phyloP scores from a whole-genome alignment of 2,329 filamentous ascomycete species.

The Curvularia sp. region DNA sequence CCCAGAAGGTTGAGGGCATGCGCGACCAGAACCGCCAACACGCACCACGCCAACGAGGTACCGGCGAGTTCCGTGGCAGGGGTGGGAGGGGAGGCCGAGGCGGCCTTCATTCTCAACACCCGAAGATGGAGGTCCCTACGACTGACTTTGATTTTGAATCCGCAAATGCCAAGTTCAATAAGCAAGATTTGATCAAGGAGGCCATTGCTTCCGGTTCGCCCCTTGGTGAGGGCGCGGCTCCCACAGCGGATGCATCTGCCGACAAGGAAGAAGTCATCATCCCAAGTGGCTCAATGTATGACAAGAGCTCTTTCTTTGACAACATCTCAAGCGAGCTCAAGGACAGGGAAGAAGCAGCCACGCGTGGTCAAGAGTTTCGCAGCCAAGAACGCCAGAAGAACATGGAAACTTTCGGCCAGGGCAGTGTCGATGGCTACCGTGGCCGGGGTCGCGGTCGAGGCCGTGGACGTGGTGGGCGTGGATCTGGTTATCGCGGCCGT shows the following conservation, averaged over 20 bases:
- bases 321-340: conserved; percentile 95
- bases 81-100: conserved; percentile 58
- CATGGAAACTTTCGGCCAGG: conserved; percentile 96
- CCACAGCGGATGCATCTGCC: conserved; percentile 46
- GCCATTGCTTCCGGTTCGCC: conserved; percentile 81
- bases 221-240: conserved; percentile 54
- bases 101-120: conserved; percentile 45
- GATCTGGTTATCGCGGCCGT: conserved; percentile 55
- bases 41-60: conserved; percentile 56
- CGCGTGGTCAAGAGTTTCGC: conserved; percentile 81
- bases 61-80: conserved; percentile 52
- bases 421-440: conserved; percentile 85
- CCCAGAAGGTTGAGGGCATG: conserved; percentile 80
- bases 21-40: conserved; percentile 64
- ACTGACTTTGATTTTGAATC: conserved; percentile 92
- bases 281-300: conserved; percentile 67
- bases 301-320: conserved; percentile 92
- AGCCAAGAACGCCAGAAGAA: conserved; percentile 94
- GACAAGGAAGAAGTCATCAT: conserved; percentile 57
- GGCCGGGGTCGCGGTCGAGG: conserved; percentile 79
- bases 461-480: conserved; percentile 61
- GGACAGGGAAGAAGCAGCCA: conserved; percentile 77
- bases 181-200: conserved; percentile 86
- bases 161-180: conserved; percentile 87
- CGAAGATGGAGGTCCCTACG: conserved; percentile 85